phyloP scores from a whole-genome alignment of 2,329 filamentous ascomycete genomes.

The Phaeophleospora eucalypticola region DNA sequence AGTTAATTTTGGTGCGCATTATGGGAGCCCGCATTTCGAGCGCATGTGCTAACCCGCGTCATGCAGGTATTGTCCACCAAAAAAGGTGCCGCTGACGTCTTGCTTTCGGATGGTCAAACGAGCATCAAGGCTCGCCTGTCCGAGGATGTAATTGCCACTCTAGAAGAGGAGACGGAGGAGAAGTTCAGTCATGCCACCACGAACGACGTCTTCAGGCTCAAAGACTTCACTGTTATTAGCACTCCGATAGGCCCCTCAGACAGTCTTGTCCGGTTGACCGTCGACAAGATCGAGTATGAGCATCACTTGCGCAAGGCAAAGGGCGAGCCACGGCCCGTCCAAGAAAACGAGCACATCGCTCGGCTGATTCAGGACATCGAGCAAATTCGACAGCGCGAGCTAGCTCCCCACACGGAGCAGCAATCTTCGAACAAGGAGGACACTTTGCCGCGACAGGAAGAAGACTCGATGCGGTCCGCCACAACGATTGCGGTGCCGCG shows the following conservation, averaged over 20 bases:
- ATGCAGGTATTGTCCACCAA: conserved; percentile 16
- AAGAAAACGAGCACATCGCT: conserved; percentile 15
- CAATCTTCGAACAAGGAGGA: neutral
- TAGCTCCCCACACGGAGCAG: neutral
- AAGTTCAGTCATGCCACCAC: conserved; percentile 18
- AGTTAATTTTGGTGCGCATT: conserved; percentile 13
- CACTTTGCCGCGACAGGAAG: neutral
- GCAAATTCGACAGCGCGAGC: conserved; percentile 11
- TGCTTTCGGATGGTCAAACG: conserved; percentile 26
- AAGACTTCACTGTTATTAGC: conserved; percentile 24
- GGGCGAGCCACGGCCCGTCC: conserved; percentile 19
- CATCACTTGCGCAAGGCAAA: conserved; percentile 24
- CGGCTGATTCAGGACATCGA: conserved; percentile 21
- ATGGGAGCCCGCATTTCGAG: neutral
- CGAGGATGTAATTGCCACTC: conserved; percentile 15
- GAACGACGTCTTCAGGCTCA: conserved; percentile 26
- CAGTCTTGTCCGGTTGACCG: conserved; percentile 23
- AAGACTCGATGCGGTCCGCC: neutral
- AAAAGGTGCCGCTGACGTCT: conserved; percentile 13
- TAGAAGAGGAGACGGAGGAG: conserved; percentile 25
- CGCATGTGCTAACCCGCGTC: conserved; percentile 1
- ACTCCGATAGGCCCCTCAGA: conserved; percentile 26
- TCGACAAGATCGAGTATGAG: conserved; percentile 28
- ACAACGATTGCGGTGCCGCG: conserved; percentile 5
- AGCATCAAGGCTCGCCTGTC: conserved; percentile 26